Percentiles rank a stretch among this genome's conserved stretches.
These are phyloP conservation scores for Hibiscus mutabilis DNA, from an alignment of 345 rosid genomes.

Conservation along the genomic window DNA sequence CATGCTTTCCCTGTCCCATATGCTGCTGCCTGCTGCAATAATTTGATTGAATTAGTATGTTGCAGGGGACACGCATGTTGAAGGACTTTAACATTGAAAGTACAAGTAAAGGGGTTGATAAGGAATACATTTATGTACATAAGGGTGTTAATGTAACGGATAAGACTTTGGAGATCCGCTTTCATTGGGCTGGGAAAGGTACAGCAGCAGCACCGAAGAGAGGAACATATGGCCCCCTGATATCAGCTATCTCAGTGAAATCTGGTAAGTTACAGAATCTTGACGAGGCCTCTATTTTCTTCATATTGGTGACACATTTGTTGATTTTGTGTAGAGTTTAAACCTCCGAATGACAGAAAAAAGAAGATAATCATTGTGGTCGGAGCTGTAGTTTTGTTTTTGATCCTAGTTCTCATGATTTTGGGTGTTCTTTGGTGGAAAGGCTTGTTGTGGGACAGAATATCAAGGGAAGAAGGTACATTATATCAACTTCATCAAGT, in stretches of 20 bases:
- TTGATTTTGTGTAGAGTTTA: slow-evolving; percentile 1
- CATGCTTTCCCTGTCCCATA: not conserved
- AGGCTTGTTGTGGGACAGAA: slow-evolving; percentile 1
- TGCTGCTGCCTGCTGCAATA: no score
- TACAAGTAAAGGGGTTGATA: slow-evolving; percentile 25
- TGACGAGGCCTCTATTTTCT: not conserved
- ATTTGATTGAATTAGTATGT: not conserved
- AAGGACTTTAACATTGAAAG: slow-evolving; percentile 29
- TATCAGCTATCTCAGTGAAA: slow-evolving; percentile 38
- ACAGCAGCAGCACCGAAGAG: slow-evolving; percentile 27
- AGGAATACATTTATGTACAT: slow-evolving; percentile 4
- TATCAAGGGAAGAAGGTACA: slow-evolving; percentile 17
- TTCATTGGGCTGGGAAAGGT: slow-evolving; percentile 40
- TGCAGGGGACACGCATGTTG: slow-evolving; percentile 19
- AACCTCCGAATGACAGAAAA: not conserved
- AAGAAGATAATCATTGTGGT: slow-evolving; percentile 9
- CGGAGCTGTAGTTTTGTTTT: slow-evolving; percentile 9
- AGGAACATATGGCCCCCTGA: slow-evolving; percentile 38
- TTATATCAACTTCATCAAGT: not conserved
- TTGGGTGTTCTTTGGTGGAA: slow-evolving; percentile 20
- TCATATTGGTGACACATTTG: not conserved
- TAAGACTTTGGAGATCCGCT: slow-evolving; percentile 32
- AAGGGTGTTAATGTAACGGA: slow-evolving; percentile 12
- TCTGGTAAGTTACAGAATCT: slow-evolving; percentile 20
- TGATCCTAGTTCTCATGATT: slow-evolving; percentile 11